Conservation (phyloP, 2,329 filamentous ascomycete genomes). For the Cladophialophora bantiana region DNA sequence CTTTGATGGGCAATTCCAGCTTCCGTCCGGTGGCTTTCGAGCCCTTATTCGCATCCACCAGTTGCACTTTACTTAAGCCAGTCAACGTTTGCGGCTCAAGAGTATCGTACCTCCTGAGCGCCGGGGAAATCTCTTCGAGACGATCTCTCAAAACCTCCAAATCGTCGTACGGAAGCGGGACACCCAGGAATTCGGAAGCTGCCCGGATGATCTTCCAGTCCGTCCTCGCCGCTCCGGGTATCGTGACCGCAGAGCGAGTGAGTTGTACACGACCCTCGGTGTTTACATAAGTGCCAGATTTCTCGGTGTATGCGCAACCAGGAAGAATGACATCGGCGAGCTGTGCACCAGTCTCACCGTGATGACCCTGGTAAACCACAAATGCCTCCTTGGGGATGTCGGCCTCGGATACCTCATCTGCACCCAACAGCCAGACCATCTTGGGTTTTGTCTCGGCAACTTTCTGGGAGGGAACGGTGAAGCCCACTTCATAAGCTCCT, state of each 20-base stretch:
- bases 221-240: slow-evolving; percentile 87
- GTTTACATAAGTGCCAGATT: slow-evolving; percentile 94
- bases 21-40: slow-evolving; percentile 73
- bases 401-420: slow-evolving; percentile 83
- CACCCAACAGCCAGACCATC: slow-evolving; percentile 95
- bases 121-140: slow-evolving; percentile 93
- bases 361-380: slow-evolving; percentile 96
- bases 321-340: slow-evolving; percentile 93
- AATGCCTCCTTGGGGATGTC: slow-evolving; percentile 97
- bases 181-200: slow-evolving; percentile 86
- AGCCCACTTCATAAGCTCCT: slow-evolving; percentile 95
- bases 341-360: slow-evolving; percentile 91
- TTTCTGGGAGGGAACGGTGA: slow-evolving; percentile 80
- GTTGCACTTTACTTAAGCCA: slow-evolving; percentile 86
- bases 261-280: slow-evolving; percentile 96
- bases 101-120: slow-evolving; percentile 86
- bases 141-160: slow-evolving; percentile 87
- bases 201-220: slow-evolving; percentile 99
- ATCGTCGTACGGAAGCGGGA: slow-evolving; percentile 89
- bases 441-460: slow-evolving; percentile 88
- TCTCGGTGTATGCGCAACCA: slow-evolving; percentile 95
- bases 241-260: slow-evolving; percentile 84
- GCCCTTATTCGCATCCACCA: slow-evolving; percentile 96
- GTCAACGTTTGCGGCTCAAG: slow-evolving; percentile 80
- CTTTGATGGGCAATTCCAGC: slow-evolving; percentile 84